Evolutionary conservation across 371 early-diverging fungal species (phyloP).

Genomic region (Lichtheimia ornata): DNA sequence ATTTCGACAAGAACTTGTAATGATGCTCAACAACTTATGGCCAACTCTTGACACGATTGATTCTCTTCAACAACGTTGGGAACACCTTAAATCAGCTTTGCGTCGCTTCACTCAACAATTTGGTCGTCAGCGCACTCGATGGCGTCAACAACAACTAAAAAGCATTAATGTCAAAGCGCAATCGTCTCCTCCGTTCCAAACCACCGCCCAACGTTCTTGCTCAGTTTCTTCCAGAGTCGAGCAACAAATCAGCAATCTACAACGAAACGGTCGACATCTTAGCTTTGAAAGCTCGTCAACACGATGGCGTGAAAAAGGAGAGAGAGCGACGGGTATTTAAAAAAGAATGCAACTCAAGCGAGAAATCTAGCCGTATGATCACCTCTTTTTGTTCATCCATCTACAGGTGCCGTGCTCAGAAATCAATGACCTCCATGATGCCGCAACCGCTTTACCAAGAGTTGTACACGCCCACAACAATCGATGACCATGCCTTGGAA

Average conservation of each 20-base stretch:
- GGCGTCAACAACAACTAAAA: slow-evolving; percentile 5
- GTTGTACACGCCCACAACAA: slow-evolving; percentile 2
- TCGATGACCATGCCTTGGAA: background rate
- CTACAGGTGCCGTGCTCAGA: background rate
- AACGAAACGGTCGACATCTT: slow-evolving; percentile 6
- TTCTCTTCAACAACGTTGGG: slow-evolving; percentile 7
- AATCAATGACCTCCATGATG: background rate
- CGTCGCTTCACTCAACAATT: slow-evolving; percentile 2
- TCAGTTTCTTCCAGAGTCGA: background rate
- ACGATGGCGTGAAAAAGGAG: slow-evolving; percentile 14
- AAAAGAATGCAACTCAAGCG: background rate
- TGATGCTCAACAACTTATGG: background rate
- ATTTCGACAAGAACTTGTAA: background rate
- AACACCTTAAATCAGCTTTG: background rate
- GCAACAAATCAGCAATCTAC: background rate
- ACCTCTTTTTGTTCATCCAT: background rate
- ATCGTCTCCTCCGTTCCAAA: background rate
- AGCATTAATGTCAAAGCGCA: background rate
- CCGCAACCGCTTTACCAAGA: slow-evolving; percentile 7
- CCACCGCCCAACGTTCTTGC: background rate
- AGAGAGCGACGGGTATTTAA: slow-evolving; percentile 7
- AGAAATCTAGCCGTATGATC: background rate
- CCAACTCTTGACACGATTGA: background rate
- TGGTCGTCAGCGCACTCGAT: background rate
- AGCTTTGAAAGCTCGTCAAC: background rate